Evolutionary conservation across 352 stramenopile species (phyloP).

Genomic region (Phytophthora pinifolia): DNA sequence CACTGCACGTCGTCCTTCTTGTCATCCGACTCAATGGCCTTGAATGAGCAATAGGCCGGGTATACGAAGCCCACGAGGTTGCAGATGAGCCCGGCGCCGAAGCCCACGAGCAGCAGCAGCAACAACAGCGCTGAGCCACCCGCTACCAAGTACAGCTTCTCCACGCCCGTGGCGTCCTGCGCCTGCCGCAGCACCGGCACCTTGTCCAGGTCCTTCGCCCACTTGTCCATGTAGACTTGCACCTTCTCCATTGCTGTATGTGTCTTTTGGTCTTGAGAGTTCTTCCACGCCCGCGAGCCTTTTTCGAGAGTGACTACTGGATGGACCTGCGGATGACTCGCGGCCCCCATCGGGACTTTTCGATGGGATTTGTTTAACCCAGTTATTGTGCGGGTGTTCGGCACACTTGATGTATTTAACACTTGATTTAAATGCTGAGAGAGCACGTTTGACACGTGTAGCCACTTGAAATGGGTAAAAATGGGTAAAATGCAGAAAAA

Average conservation of each 20-base stretch:
- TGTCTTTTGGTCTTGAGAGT: slow-evolving; percentile 2
- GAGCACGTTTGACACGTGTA: no score
- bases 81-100: slow-evolving; percentile 84
- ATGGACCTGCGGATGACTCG: slow-evolving; percentile 10
- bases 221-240: slow-evolving; percentile 86
- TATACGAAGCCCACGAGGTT: slow-evolving; percentile 86
- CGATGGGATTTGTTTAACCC: no score
- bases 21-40: slow-evolving; percentile 73
- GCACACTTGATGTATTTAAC: not conserved
- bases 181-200: slow-evolving; percentile 74
- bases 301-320: slow-evolving; percentile 24
- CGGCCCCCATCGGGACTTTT: not conserved
- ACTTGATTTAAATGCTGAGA: no score
- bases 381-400: not conserved
- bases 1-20: slow-evolving; percentile 89
- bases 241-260: slow-evolving; percentile 68
- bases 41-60: slow-evolving; percentile 84
- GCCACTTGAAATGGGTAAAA: slow-evolving; percentile 5
- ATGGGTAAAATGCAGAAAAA: slow-evolving; percentile 13
- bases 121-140: slow-evolving; percentile 61
- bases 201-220: slow-evolving; percentile 85
- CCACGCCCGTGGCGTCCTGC: slow-evolving; percentile 80
- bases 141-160: slow-evolving; percentile 88
- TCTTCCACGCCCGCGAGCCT: slow-evolving; percentile 4
- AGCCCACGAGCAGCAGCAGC: slow-evolving; percentile 81